Base-by-base conservation (phyloP, 2,329 filamentous ascomycete genomes). In the Stenocarpella maydis region DNA sequence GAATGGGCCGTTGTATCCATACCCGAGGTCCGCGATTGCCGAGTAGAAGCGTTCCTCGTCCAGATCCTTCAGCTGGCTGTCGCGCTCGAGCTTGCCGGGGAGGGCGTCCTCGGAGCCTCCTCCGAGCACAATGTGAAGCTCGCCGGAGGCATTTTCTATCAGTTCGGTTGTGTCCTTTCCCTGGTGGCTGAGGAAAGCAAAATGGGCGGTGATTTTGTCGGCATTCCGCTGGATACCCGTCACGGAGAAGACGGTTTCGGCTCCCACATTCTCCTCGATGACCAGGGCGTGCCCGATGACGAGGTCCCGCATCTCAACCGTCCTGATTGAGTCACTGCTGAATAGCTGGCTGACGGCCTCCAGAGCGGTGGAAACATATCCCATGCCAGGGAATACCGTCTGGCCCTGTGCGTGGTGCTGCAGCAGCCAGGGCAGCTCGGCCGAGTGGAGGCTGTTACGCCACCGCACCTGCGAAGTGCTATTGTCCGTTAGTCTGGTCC, bases 341-440 rank as follows among this genome's bases (percentile, higher is more conserved):
- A 68, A 37, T 3, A 69, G 7, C n/a, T 6, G 71, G 39, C 34
- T 28, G 12, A 65, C 39, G 1, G 76, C 72, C 26, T 77, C 74
- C 0, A 77, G 10, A 9, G 70, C 73, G 37, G 68, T 71, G 14
- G 70, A 68, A 31, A 73, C 68, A 52, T 75, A 76, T 0, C 72
- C 74, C 0, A 75, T 65, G 1, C 71, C 77, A 0, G 83, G 83
- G 34, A 82, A 83, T 0, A 85, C 73, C 9, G 77, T 72, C 17
- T 80, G 73, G 0, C 75, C 74, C 19, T 80, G 75, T 12, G 76
- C 39, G 4, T 71, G 65, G 45, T 85, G 82, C 8, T 81, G 78
- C 0, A 68, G 39, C 2, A 85, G 71, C 83, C 83, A 85, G 1
- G 76, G 72, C 0, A 78, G 65, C 21, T 79, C 75, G 1, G 68